Base-by-base conservation (phyloP, 106 monocot species). In the Narthecium ossifragum region DNA sequence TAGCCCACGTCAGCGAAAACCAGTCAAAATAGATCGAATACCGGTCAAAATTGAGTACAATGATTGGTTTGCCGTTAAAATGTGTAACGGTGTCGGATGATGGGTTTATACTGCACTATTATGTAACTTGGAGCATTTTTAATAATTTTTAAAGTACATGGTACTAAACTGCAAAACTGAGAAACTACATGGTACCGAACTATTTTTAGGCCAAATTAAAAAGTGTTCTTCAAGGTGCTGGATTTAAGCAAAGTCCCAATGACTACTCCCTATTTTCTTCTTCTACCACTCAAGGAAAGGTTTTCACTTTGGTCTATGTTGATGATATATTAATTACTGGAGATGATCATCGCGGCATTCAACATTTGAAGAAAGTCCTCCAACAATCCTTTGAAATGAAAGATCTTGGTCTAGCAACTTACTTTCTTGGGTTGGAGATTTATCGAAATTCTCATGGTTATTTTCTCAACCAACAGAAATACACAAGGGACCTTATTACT, bases 401-500 rank as follows among this genome's bases (percentile, higher is more conserved):
- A 21, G 62, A 63, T 23, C 17, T 63, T 1, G 64, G 64, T 1
- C 11, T 5, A 0, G 2, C 24, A 4, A 22, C 1, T 15, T 64
- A 64, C 31, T 52, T 64, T 20, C 43, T 63, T 11, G 49, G 63
- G 8, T n/a, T 51, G 1, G 63, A 63, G 23, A 31, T 63, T 0
- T 6, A 7, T 23, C 48, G 33, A 11, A 21, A 14, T 4, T 30
- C 21, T 5, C 2, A 6, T 18, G 63, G 50, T 1, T 24, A 24
- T 15, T 33, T 34, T 51, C 7, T 63, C 0, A 22, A 13, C 24
- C 63, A 59, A 39, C 22, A 9, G 17, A 23, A 59, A 37, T 39
- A 59, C 13, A 39, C 36, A 12, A 18, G 2, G 0, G 39, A 59
- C 12, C 8, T 59, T 21, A 4, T 59, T 3, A 39, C 1, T 5